These are phyloP conservation scores for Alopecurus myosuroides DNA, from an alignment of 176 grass and related monocot genomes.

Conservation along the genomic window DNA sequence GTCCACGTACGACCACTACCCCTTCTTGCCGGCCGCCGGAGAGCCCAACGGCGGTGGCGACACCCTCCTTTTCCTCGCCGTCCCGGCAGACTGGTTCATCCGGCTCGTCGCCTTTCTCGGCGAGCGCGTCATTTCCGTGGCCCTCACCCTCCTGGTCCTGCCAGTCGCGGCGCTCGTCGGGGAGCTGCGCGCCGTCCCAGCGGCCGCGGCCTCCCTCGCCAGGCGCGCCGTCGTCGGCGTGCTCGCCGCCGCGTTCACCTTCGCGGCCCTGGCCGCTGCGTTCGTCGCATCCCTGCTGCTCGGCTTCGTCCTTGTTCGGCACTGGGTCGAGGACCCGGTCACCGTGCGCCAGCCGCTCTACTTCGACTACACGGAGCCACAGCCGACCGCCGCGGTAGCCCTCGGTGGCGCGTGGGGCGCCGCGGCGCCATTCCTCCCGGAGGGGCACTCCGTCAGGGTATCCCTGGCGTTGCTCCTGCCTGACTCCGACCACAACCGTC, in stretches of 20 bases:
- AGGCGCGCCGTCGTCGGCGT: neutral
- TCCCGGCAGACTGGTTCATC: constrained; percentile 28
- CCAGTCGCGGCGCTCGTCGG: constrained; percentile 19
- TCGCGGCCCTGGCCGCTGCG: neutral
- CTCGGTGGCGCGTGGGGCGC: neutral
- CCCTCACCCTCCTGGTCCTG: constrained; percentile 14
- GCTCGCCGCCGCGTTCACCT: constrained; percentile 23
- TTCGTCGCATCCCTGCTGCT: constrained; percentile 15
- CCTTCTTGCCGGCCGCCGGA: neutral
- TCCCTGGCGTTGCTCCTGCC: constrained; percentile 26
- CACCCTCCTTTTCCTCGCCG: neutral
- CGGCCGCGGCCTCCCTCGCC: neutral
- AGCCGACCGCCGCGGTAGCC: constrained; percentile 11
- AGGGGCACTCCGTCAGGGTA: constrained; percentile 18
- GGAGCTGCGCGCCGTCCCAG: neutral
- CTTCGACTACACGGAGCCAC: constrained; percentile 38
- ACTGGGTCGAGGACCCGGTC: constrained; percentile 27
- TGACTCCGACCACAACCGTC: constrained; percentile 28
- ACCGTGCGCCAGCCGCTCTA: constrained; percentile 24
- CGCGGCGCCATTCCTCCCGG: neutral
- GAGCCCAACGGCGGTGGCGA: neutral
- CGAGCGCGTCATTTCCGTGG: neutral
- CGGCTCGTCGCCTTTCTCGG: constrained; percentile 17
- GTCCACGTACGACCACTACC: neutral
- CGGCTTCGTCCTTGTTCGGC: constrained; percentile 25